A percentile compares a stretch with the other conserved stretches of the same genome.
Evolutionary conservation across 768 basidiomycete genomes (phyloP).

Genomic region (Guyanaporus albipodus): DNA sequence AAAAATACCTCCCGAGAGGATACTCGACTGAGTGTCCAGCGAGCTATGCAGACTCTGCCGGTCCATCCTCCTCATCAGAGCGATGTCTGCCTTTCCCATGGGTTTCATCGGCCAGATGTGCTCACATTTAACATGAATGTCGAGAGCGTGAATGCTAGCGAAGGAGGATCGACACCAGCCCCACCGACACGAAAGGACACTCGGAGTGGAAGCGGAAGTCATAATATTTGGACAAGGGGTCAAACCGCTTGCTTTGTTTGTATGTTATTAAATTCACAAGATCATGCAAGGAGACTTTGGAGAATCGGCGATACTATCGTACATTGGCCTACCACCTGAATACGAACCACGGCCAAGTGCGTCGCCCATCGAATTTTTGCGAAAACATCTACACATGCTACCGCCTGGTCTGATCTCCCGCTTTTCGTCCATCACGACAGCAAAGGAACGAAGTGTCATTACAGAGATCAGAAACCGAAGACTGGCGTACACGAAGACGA

Average conservation of each 20-base stretch:
- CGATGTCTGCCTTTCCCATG: conserved; percentile 43
- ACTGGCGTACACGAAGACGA: conserved; percentile 52
- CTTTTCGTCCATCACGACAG: conserved; percentile 44
- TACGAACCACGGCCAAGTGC: conserved; percentile 57
- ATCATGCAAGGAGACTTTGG: conserved; percentile 8
- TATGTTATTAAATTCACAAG: conserved; percentile 10
- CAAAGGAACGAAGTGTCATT: conserved; percentile 63
- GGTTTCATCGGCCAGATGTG: conserved; percentile 45
- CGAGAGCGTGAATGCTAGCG: conserved; percentile 35
- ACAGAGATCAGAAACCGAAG: conserved; percentile 70
- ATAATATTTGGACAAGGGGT: too few relatives aligned
- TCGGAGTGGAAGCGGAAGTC: too few relatives aligned
- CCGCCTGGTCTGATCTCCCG: conserved; percentile 57
- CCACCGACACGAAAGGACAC: conserved; percentile 46
- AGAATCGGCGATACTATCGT: conserved; percentile 36
- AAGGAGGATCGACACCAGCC: conserved; percentile 49
- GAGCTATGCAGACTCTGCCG: conserved; percentile 33
- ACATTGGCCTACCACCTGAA: conserved; percentile 55
- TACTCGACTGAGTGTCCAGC: conserved; percentile 7
- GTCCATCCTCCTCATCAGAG: conserved; percentile 35
- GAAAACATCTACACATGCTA: conserved; percentile 52
- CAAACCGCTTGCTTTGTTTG: too few relatives aligned
- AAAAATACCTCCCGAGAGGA: conserved; percentile 19
- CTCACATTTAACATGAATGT: conserved; percentile 43
- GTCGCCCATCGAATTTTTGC: conserved; percentile 62